These are phyloP conservation scores for Macadamia tetraphylla DNA, from an alignment of 164 flowering plant genomes.

Conservation along the genomic window DNA sequence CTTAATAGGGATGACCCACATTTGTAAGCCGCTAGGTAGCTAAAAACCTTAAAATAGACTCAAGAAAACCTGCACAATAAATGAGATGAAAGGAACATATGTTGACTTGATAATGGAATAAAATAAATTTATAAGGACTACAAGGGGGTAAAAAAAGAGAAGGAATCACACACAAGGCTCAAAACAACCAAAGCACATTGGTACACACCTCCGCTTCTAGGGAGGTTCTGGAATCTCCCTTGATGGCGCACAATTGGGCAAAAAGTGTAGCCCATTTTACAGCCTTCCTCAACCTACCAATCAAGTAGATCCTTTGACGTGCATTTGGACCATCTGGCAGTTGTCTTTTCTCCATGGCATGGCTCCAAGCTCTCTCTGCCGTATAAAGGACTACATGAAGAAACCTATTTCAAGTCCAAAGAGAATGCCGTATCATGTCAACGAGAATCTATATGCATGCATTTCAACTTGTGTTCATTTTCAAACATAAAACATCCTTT, in stretches of 20 bases:
- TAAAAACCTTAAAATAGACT: not conserved
- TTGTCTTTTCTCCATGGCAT: conserved; percentile 98
- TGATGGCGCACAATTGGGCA: conserved; percentile 73
- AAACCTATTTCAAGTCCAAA: conserved; percentile 47
- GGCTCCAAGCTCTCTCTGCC: conserved; percentile 99
- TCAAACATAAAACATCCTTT: not conserved
- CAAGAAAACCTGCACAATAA: not conserved
- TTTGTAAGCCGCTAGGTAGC: too few relatives aligned
- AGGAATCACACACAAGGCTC: not conserved
- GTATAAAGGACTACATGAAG: conserved; percentile 85
- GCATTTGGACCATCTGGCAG: conserved; percentile 89
- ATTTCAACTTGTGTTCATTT: not conserved
- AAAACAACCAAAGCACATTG: not conserved
- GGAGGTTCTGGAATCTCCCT: conserved; percentile 93
- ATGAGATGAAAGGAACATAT: not conserved
- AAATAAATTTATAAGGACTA: not conserved
- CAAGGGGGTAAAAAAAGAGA: not conserved
- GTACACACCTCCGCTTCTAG: conserved; percentile 87
- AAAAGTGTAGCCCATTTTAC: conserved; percentile 88
- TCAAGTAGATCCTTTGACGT: conserved; percentile 76
- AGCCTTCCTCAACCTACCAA: conserved; percentile 88
- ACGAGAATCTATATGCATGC: not conserved
- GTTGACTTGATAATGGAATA: not conserved
- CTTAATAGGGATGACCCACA: too few relatives aligned
- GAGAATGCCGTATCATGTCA: conserved; percentile 2